phyloP scores from a whole-genome alignment of 192 early-diverging fungal species.

The Backusella macrospora region DNA sequence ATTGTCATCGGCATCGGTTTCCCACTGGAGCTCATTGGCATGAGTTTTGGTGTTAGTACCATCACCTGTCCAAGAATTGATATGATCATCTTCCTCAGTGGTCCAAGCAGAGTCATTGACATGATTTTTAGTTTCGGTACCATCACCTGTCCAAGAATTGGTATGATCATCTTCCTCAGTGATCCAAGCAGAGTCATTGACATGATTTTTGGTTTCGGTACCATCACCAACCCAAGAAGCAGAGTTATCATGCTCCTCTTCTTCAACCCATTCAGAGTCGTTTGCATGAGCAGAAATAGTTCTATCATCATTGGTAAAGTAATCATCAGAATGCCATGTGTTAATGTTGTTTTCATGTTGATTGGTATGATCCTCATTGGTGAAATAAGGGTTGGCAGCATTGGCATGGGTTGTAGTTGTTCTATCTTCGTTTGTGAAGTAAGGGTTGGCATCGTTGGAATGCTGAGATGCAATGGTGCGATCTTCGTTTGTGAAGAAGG shows the following conservation, averaged over 20 bases:
- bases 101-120: background rate
- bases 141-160: background rate
- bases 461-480: background rate
- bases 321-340: background rate
- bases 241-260: background rate
- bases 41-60: background rate
- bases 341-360: background rate
- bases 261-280: slow-evolving; percentile 11
- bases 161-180: background rate
- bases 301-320: background rate
- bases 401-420: background rate
- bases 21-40: background rate
- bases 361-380: slow-evolving; percentile 1
- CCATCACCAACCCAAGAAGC: background rate
- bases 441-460: background rate
- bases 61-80: background rate
- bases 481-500: slow-evolving; percentile 4
- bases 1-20: background rate
- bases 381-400: slow-evolving; percentile 3
- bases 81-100: background rate
- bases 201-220: background rate
- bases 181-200: background rate
- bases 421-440: slow-evolving; percentile 3
- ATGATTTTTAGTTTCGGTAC: background rate
- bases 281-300: slow-evolving; percentile 4